These are phyloP conservation scores for Fusarium sarcochroum DNA, from an alignment of 2,329 filamentous ascomycete species.

Conservation along the genomic window DNA sequence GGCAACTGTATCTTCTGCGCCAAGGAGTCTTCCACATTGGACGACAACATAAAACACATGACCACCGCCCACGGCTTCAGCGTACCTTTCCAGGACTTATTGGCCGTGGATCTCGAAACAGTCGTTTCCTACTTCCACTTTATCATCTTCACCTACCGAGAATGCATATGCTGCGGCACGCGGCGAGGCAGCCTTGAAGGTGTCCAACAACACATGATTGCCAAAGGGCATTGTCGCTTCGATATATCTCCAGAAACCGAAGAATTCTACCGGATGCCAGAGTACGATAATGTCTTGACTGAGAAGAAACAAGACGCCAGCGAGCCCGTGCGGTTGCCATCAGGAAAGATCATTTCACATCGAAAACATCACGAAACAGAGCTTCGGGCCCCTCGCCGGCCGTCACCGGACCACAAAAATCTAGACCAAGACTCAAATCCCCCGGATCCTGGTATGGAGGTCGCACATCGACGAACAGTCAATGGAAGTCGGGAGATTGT, in stretches of 20 bases:
- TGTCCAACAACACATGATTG: slow-evolving; percentile 65
- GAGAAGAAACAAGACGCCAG: neutral
- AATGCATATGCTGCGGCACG: slow-evolving; percentile 66
- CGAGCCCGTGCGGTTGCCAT: neutral
- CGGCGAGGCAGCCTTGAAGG: slow-evolving; percentile 59
- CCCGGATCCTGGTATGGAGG: neutral
- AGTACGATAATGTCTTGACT: neutral
- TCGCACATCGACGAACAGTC: neutral
- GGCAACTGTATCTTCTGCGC: slow-evolving; percentile 1
- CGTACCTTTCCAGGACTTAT: slow-evolving; percentile 56
- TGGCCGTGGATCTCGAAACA: slow-evolving; percentile 62
- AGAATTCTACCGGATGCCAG: slow-evolving; percentile 51
- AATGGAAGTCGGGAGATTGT: neutral
- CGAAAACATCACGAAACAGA: slow-evolving; percentile 1
- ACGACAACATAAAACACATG: slow-evolving; percentile 64
- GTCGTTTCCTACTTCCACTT: slow-evolving; percentile 64
- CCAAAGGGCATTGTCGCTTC: slow-evolving; percentile 64
- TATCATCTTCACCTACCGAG: slow-evolving; percentile 63
- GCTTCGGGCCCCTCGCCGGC: neutral
- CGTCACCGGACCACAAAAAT: accelerated
- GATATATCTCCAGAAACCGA: slow-evolving; percentile 57
- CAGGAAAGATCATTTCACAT: neutral
- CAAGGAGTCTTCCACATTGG: neutral
- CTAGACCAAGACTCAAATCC: accelerated
- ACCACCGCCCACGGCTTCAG: slow-evolving; percentile 61